phyloP scores from a whole-genome alignment of 768 basidiomycete genomes.

The Crucibulum laeve region DNA sequence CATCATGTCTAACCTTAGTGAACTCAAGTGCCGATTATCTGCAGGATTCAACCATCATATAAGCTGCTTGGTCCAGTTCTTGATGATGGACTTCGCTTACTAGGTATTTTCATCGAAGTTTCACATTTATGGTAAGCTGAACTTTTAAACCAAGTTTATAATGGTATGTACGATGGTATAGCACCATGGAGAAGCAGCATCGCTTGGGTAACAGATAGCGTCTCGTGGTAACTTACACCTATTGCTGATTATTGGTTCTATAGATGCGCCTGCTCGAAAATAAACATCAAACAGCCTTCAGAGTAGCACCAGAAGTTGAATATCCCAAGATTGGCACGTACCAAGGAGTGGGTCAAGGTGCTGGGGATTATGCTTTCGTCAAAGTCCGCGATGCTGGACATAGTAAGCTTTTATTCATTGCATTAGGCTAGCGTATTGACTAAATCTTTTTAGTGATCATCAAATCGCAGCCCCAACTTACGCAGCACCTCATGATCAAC shows the following conservation, averaged over 20 bases:
- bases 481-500: neutral
- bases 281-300: neutral
- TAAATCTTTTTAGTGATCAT: neutral
- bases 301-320: neutral
- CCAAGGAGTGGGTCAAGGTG: neutral
- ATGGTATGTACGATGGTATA: neutral
- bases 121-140: neutral
- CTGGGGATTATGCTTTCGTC: neutral
- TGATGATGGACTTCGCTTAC: neutral
- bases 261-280: neutral
- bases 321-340: neutral
- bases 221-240: neutral
- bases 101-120: neutral
- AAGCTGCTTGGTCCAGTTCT: neutral
- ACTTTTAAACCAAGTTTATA: neutral
- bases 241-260: neutral
- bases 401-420: neutral
- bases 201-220: neutral
- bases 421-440: neutral
- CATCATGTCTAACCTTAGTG: neutral
- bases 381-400: conserved; percentile 1
- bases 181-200: conserved; percentile 1
- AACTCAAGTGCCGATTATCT: neutral
- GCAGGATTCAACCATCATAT: neutral
- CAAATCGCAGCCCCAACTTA: neutral